These are phyloP conservation scores for Aeminium ludgeri DNA, from an alignment of 495 filamentous ascomycete genomes.

Conservation along the genomic window DNA sequence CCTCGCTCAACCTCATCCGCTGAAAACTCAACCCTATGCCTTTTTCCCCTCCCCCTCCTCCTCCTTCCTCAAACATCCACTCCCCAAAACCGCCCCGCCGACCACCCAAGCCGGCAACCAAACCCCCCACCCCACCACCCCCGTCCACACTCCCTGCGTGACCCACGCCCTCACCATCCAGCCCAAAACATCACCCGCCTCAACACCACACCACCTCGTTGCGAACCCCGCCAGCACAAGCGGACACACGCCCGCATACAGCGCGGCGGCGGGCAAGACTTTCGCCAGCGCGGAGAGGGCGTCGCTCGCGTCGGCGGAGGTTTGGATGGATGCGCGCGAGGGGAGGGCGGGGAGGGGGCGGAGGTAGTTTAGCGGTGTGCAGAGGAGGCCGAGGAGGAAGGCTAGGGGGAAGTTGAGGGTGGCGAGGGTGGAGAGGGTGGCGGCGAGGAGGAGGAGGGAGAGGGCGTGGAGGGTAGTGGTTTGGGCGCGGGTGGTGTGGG, in stretches of 20 bases:
- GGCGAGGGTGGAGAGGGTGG: constrained; percentile 78
- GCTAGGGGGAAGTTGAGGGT: constrained; percentile 93
- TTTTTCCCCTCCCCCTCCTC: too few species aligned
- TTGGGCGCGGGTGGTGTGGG: constrained; percentile 46
- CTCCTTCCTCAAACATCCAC: too few species aligned
- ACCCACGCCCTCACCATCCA: constrained; percentile 81
- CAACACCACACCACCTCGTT: too few species aligned
- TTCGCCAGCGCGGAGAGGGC: neutral
- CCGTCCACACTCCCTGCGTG: constrained; percentile 79
- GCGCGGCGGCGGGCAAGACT: neutral
- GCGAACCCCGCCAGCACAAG: constrained; percentile 49
- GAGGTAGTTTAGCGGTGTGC: constrained; percentile 59
- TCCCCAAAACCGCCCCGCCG: constrained; percentile 21
- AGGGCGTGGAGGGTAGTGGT: constrained; percentile 70
- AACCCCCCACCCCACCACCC: constrained; percentile 85
- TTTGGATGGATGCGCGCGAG: neutral
- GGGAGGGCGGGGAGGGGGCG: constrained; percentile 26
- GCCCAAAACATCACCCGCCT: constrained; percentile 41
- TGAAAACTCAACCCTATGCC: too few species aligned
- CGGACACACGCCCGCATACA: constrained; percentile 42
- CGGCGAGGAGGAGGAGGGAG: constrained; percentile 77
- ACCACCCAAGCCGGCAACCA: constrained; percentile 97
- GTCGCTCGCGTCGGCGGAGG: neutral
- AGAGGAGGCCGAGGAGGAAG: constrained; percentile 65
- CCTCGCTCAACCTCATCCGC: too few species aligned